phyloP scores from a whole-genome alignment of 345 rosid species.

The Eucalyptus fibrosa region DNA sequence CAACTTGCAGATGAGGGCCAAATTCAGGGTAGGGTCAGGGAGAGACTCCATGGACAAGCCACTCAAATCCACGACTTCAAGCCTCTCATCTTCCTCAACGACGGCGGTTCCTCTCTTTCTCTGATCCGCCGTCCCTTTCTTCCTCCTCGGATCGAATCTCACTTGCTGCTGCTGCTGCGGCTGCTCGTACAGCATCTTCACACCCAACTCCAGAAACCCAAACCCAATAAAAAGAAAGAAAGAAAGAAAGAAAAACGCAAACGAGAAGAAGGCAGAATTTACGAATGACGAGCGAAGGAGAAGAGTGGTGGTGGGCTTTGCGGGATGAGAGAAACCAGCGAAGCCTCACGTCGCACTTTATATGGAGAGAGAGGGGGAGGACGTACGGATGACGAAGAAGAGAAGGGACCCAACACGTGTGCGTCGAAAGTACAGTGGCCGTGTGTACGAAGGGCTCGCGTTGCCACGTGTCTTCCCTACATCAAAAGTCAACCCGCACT shows the following conservation, averaged over 20 bases:
- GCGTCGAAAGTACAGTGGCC: conserved; percentile 6
- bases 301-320: neutral
- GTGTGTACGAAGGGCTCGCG: conserved; percentile 1
- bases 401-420: neutral
- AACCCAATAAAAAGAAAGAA: neutral
- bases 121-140: neutral
- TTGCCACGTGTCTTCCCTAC: neutral
- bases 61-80: conserved; percentile 54
- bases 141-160: neutral
- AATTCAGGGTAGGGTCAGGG: conserved; percentile 40
- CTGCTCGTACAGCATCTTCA: conserved; percentile 21
- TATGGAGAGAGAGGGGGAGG: neutral
- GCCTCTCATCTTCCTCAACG: conserved; percentile 12
- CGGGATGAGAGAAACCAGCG: neutral
- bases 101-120: neutral
- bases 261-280: neutral
- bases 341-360: neutral
- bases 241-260: neutral
- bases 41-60: conserved; percentile 56
- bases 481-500: neutral
- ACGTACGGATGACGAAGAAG: neutral
- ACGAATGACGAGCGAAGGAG: neutral
- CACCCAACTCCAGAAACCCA: neutral
- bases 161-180: conserved; percentile 1
- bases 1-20: conserved; percentile 48